A percentile compares a stretch with the other conserved stretches of the same genome.
Evolutionary conservation across 805 yeast species (phyloP).

Genomic region (Grigorovia yakushimaensis): DNA sequence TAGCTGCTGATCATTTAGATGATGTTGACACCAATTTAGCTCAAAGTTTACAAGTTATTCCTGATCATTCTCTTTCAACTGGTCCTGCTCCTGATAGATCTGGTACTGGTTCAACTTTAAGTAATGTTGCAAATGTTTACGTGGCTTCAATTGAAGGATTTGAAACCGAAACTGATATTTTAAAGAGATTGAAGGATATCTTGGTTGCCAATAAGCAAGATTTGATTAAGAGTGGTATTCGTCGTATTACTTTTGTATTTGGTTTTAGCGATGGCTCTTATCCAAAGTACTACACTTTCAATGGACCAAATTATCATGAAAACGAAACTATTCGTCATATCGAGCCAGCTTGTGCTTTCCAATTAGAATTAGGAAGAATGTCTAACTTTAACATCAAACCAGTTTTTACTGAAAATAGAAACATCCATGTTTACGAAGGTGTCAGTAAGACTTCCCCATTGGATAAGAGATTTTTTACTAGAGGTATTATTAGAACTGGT

Average conservation of each 20-base stretch:
- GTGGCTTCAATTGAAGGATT: slow-evolving; percentile 68
- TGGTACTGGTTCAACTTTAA: slow-evolving; percentile 34
- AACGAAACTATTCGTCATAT: slow-evolving; percentile 94
- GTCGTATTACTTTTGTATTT: slow-evolving; percentile 88
- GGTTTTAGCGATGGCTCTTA: slow-evolving; percentile 78
- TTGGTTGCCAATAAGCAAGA: slow-evolving; percentile 63
- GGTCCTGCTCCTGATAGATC: slow-evolving; percentile 45
- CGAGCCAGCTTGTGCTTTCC: slow-evolving; percentile 97
- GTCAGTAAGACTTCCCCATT: slow-evolving; percentile 86
- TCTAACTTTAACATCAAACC: slow-evolving; percentile 94
- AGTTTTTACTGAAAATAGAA: slow-evolving; percentile 90
- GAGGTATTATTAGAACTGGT: slow-evolving; percentile 96
- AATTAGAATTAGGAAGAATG: slow-evolving; percentile 86
- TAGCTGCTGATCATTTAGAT: slow-evolving; percentile 73
- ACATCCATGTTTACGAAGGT: slow-evolving; percentile 95
- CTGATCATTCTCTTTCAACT: slow-evolving; percentile 34
- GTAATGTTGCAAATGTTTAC: slow-evolving; percentile 77
- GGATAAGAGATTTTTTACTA: slow-evolving; percentile 91
- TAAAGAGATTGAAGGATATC: slow-evolving; percentile 52
- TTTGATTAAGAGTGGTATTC: slow-evolving; percentile 59
- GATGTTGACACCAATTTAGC: slow-evolving; percentile 77
- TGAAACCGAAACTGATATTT: slow-evolving; percentile 56
- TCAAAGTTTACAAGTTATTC: slow-evolving; percentile 65
- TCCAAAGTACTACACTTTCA: slow-evolving; percentile 93
- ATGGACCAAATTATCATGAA: slow-evolving; percentile 76